These are phyloP conservation scores for Penicillium aurantiogriseum DNA, from an alignment of 2,329 filamentous ascomycete genomes.

Conservation along the genomic window DNA sequence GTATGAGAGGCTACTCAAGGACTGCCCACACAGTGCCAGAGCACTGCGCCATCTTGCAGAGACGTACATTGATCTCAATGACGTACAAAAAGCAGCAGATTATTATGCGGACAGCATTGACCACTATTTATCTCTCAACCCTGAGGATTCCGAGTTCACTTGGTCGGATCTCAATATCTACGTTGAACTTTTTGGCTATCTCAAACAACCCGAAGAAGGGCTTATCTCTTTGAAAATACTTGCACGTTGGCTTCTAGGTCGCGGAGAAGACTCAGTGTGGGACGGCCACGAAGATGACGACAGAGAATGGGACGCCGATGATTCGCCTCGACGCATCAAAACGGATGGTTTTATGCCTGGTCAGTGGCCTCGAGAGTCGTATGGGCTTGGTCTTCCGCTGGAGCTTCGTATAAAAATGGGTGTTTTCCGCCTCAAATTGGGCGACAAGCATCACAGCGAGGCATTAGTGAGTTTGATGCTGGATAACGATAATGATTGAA, in stretches of 20 bases:
- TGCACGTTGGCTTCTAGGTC: conserved; percentile 78
- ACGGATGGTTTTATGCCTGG: conserved; percentile 61
- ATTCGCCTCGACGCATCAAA: conserved; percentile 63
- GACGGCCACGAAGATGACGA: conserved; percentile 70
- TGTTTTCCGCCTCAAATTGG: conserved; percentile 73
- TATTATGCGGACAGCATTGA: conserved; percentile 55
- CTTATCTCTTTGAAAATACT: conserved; percentile 68
- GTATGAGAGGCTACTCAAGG: conserved; percentile 55
- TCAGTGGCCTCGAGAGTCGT: conserved; percentile 56
- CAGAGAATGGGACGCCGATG: conserved; percentile 80
- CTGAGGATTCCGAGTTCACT: conserved; percentile 49
- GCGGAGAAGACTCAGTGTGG: conserved; percentile 74
- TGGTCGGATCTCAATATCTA: conserved; percentile 89
- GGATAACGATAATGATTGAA: conserved; percentile 1
- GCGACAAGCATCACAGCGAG: conserved; percentile 62
- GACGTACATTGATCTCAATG: conserved; percentile 53
- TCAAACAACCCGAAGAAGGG: conserved; percentile 63
- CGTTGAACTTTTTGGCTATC: conserved; percentile 71
- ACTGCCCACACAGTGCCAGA: conserved; percentile 54
- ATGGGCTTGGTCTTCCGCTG: conserved; percentile 72
- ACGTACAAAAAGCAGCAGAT: conserved; percentile 49
- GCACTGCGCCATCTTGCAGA: conserved; percentile 58
- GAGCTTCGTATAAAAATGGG: conserved; percentile 84
- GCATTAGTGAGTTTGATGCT: conserved; percentile 60
- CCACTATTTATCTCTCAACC: conserved; percentile 47